Evolutionary conservation across 2,329 filamentous ascomycete genomes (phyloP).

Genomic region (Xenoacremonium recifei): DNA sequence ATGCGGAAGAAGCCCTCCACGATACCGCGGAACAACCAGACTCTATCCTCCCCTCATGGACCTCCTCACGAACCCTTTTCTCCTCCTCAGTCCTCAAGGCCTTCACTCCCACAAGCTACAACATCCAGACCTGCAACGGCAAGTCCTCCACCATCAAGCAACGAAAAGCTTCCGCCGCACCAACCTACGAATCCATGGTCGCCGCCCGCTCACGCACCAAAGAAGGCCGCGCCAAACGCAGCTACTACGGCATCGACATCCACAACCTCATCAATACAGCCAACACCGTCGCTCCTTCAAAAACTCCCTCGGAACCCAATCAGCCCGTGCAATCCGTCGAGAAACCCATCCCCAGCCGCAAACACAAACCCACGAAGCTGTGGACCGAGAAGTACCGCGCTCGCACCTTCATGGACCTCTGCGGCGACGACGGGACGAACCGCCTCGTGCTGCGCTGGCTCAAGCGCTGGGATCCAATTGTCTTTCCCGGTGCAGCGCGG

Average conservation of each 20-base stretch:
- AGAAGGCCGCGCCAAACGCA: constrained; percentile 66
- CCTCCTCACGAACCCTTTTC: constrained; percentile 24
- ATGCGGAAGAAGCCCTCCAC: constrained; percentile 3
- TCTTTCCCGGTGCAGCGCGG: constrained; percentile 76
- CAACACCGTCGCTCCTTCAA: constrained; percentile 53
- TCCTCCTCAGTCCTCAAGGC: constrained; percentile 24
- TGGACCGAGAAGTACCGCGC: constrained; percentile 99
- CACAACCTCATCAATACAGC: constrained; percentile 77
- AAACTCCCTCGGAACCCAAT: constrained; percentile 26
- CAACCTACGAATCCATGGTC: constrained; percentile 66
- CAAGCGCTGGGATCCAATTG: constrained; percentile 88
- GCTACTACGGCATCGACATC: constrained; percentile 92
- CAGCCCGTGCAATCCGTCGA: constrained; percentile 45
- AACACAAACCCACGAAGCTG: constrained; percentile 56
- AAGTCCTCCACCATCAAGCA: constrained; percentile 54
- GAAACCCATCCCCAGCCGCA: constrained; percentile 30
- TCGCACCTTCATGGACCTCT: constrained; percentile 84
- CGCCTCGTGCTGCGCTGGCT: constrained; percentile 88
- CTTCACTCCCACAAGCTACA: constrained; percentile 33
- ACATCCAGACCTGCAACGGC: constrained; percentile 56
- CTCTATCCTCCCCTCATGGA: constrained; percentile 12
- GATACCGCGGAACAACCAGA: not conserved
- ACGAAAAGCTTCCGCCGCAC: constrained; percentile 43
- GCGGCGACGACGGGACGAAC: constrained; percentile 93
- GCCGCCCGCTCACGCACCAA: constrained; percentile 65